Evolutionary conservation across 2,329 filamentous ascomycete genomes (phyloP), one percentile per base, ranked within the genome.

Genomic region (Alternaria incomplexa): DNA sequence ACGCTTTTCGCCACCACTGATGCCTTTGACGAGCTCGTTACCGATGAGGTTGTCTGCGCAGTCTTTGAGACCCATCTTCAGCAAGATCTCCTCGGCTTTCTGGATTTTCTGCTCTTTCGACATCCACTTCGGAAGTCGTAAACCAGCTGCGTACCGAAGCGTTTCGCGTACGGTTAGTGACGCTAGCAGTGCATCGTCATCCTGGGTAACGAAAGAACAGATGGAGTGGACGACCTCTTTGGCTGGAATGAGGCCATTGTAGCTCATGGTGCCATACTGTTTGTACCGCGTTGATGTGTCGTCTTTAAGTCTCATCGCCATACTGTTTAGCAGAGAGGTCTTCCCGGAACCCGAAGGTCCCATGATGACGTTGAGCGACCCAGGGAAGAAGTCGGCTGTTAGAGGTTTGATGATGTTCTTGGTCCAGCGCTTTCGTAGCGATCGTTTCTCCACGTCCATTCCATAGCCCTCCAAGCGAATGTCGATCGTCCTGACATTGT

Each of bases 331-430:
- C 1, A 93, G 81, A 0, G 90, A 91, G 0, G 91, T 93, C 77
- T 94, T 94, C 1, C 91, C 91, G 48, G 88, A 90, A 0, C 91
- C 91, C 0, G 90, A 93, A 0, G 91, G 91, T 0, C 91, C 91
- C 91, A 93, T 93, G 66, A 94, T 91, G 23, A 93, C 85, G 65
- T 93, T 93, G 13, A 94, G 75, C 13, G 86, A 82, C 0, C 91
- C 90, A 0, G 91, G 86, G 50, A 87, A 84, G 67, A 94, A 93
- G 0, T 86, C 87, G 0, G 90, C 83, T 1, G 85, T 89, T 12
- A 93, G 84, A 0, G 90, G 89, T 58, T 89, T 85, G 13, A 94
- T 80, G 11, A 94, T 93, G 0, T 78, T 70, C 69, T 78, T 77
- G 1, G 73, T 76, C 17, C 72, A 88, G 69, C 83, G 85, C 9